These are phyloP conservation scores for Penstemon davidsonii DNA, from an alignment of 257 asterid genomes.

Conservation along the genomic window DNA sequence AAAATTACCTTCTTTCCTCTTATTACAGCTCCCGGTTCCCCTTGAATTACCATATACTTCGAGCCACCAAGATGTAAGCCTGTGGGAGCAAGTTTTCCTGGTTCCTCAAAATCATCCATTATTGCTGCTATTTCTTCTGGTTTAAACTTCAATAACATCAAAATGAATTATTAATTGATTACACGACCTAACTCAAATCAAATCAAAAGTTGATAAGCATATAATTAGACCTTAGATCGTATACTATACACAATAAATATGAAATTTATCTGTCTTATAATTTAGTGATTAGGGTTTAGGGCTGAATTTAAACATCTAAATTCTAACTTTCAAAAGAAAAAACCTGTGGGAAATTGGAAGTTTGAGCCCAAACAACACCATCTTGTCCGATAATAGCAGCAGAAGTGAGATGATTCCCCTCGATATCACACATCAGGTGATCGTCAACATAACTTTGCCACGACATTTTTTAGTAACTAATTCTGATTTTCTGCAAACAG, in stretches of 20 bases:
- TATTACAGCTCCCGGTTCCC: constrained; percentile 49
- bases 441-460: constrained; percentile 46
- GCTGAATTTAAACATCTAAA: too few species aligned
- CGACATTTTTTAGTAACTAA: constrained; percentile 27
- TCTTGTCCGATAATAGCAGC: constrained; percentile 47
- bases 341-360: constrained; percentile 39
- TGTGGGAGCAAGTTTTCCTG: constrained; percentile 53
- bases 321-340: not conserved
- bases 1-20: constrained; percentile 43
- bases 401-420: constrained; percentile 40
- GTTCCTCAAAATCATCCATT: constrained; percentile 49
- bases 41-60: constrained; percentile 50
- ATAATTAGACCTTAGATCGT: too few species aligned
- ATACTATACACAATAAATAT: too few species aligned
- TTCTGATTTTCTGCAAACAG: too few species aligned
- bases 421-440: constrained; percentile 45
- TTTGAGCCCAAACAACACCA: constrained; percentile 47
- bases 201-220: not conserved
- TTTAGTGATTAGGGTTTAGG: too few species aligned
- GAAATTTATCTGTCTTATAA: too few species aligned
- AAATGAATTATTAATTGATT: too few species aligned
- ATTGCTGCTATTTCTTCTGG: constrained; percentile 42
- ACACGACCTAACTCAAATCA: not conserved
- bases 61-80: constrained; percentile 46
- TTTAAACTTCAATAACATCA: constrained; percentile 33